These are phyloP conservation scores for Cutaneotrichosporon cyanovorans DNA, from an alignment of 1,284 basidiomycete genomes.

Conservation along the genomic window DNA sequence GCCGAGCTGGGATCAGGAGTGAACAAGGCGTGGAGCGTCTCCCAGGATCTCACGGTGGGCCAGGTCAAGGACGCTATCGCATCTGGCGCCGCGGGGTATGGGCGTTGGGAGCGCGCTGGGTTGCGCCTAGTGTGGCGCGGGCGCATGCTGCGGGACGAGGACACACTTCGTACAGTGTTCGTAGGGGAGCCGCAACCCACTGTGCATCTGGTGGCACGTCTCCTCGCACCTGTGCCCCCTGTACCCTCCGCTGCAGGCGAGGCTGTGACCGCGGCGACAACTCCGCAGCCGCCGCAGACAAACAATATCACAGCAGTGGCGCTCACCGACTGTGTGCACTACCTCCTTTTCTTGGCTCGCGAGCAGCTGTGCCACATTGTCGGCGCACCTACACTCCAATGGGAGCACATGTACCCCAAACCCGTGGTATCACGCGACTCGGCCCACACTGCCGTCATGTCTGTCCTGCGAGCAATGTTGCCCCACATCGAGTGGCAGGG, in stretches of 20 bases:
- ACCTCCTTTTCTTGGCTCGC: constrained; percentile 35
- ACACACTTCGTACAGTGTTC: constrained; percentile 29
- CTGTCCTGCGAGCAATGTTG: constrained; percentile 17
- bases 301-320: constrained; percentile 13
- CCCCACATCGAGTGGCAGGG: constrained; percentile 27
- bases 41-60: constrained; percentile 12
- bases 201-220: constrained; percentile 36
- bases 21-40: constrained; percentile 12
- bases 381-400: constrained; percentile 18
- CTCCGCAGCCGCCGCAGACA: not conserved
- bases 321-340: constrained; percentile 34
- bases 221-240: not conserved
- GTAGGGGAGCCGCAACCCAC: constrained; percentile 15
- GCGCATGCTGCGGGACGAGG: constrained; percentile 36
- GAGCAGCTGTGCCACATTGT: constrained; percentile 34
- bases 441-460: constrained; percentile 32
- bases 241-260: not conserved
- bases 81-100: constrained; percentile 24
- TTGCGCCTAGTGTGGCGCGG: constrained; percentile 40
- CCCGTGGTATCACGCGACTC: constrained; percentile 23
- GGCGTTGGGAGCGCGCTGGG: constrained; percentile 29
- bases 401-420: constrained; percentile 30
- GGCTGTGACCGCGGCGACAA: not conserved
- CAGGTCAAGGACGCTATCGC: constrained; percentile 33
- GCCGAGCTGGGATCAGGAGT: constrained; percentile 17